Conservation (phyloP, 2,329 filamentous ascomycete genomes). For the Cladosporium phlei region DNA sequence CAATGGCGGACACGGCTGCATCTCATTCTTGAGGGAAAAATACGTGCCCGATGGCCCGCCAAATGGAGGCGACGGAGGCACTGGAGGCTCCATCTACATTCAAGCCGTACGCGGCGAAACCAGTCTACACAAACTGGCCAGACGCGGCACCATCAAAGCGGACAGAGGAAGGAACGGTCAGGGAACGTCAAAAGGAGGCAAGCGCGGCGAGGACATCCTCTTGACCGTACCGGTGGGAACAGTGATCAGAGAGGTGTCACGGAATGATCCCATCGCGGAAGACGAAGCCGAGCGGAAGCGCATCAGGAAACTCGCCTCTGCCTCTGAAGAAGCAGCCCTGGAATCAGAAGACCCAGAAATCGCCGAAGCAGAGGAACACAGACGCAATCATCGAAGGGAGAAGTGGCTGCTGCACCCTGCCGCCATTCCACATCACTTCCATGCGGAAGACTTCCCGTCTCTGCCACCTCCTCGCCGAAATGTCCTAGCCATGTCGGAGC, state of each 20-base stretch:
- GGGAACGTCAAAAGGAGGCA: constrained; percentile 68
- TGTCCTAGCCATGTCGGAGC: constrained; percentile 61
- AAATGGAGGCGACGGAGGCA: constrained; percentile 91
- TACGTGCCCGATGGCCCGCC: constrained; percentile 83
- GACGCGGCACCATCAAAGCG: constrained; percentile 69
- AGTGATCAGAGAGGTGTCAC: constrained; percentile 74
- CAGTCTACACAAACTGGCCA: constrained; percentile 83
- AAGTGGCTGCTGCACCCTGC: constrained; percentile 88
- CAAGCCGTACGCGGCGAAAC: constrained; percentile 89
- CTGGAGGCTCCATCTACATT: constrained; percentile 88
- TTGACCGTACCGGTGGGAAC: constrained; percentile 91
- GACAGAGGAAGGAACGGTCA: constrained; percentile 73
- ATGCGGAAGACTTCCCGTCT: constrained; percentile 53
- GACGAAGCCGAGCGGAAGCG: constrained; percentile 46
- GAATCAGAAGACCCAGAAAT: constrained; percentile 24
- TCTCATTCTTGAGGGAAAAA: constrained; percentile 89
- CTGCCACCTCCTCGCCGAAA: constrained; percentile 54
- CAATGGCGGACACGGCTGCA: constrained; percentile 81
- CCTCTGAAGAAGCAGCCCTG: constrained; percentile 15
- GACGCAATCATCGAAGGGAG: constrained; percentile 45
- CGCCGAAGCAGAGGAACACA: constrained; percentile 14
- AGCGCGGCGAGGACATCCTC: constrained; percentile 78
- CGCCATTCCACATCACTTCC: constrained; percentile 65
- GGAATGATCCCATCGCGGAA: constrained; percentile 71
- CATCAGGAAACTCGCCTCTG: constrained; percentile 14